Conservation (phyloP, 2,329 filamentous ascomycete genomes). For the Pleurostoma richardsiae region DNA sequence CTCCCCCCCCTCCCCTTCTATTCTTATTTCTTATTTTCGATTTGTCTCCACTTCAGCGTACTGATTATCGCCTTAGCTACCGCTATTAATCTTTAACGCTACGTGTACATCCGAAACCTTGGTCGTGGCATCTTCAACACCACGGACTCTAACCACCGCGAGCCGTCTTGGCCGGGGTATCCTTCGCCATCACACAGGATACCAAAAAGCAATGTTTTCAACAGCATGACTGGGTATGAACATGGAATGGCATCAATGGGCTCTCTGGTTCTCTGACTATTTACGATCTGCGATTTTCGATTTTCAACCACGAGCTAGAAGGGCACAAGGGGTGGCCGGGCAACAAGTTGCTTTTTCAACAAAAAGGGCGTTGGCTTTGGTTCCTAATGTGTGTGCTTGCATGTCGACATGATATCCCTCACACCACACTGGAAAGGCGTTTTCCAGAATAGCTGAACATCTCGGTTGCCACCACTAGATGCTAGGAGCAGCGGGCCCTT, state of each 20-base stretch:
- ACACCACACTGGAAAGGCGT: conserved; percentile 5
- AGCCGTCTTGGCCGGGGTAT: not conserved
- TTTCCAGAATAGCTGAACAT: conserved; percentile 1
- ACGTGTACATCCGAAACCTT: conserved; percentile 12
- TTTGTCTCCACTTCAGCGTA: not conserved
- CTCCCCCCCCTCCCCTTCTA: conserved; percentile 11
- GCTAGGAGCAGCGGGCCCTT: conserved; percentile 4
- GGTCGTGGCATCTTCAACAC: conserved; percentile 8
- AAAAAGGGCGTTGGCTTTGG: conserved; percentile 11
- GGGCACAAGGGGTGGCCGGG: conserved; percentile 3
- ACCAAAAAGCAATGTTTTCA: conserved; percentile 17
- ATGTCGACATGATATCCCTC: conserved; percentile 9
- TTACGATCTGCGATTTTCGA: not conserved
- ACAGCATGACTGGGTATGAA: conserved; percentile 16
- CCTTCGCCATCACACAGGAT: not conserved
- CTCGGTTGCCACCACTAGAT: not conserved
- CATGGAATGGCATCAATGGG: conserved; percentile 2
- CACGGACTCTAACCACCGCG: conserved; percentile 3
- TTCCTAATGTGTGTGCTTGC: conserved; percentile 4
- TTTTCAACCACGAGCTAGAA: conserved; percentile 1
- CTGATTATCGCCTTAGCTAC: conserved; percentile 32
- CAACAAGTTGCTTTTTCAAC: conserved; percentile 11
- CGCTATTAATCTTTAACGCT: conserved; percentile 54
- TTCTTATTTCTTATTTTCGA: not conserved
- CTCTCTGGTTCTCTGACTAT: not conserved